Evolutionary conservation across 2,329 filamentous ascomycete genomes (phyloP), one percentile per base, ranked within the genome.

Genomic region (Clarireedia hainanense): DNA sequence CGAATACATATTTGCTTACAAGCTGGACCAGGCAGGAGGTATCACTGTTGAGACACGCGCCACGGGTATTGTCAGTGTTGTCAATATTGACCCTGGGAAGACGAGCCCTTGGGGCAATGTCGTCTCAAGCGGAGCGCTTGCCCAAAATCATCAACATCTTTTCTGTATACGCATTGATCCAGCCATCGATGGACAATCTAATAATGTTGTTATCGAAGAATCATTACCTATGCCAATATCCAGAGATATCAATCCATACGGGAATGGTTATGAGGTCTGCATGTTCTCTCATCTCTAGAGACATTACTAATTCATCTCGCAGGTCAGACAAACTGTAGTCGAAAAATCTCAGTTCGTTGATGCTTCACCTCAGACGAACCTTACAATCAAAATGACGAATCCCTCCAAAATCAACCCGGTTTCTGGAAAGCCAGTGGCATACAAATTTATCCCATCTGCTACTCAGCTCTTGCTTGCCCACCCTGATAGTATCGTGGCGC

Each of bases 391-490:
- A 56, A 94, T 96, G 69, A 46, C 42, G 7, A 46, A 46, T 15
- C 42, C 42, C n/a, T 46, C 42, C 20, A 46, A 46, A 68, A 65
- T 91, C 20, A 90, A 96, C 70, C 85, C 88, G 0, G 85, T 91
- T 73, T 91, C 86, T 70, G 83, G 87, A 69, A 94, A 91, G 73
- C 88, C 89, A 0, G 83, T 85, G 0, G 84, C 81, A 49, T 96
- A 96, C 71, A 95, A 95, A 75, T 81, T 96, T 4, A 88, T 95
- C 43, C 91, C 88, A 67, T 76, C 89, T 26, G 90, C 95, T 64
- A 85, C 91, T 0, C 87, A 91, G 0, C 72, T 78, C 0, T 73
- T 96, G 17, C 74, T 96, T 9, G 90, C 91, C 2, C 92, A 90
- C 73, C 81, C 86, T 57, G 85, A 85, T 6, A 84, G 87, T 2